Evolutionary conservation across 129 eudicot species (phyloP).

Genomic region (Lonicera japonica): DNA sequence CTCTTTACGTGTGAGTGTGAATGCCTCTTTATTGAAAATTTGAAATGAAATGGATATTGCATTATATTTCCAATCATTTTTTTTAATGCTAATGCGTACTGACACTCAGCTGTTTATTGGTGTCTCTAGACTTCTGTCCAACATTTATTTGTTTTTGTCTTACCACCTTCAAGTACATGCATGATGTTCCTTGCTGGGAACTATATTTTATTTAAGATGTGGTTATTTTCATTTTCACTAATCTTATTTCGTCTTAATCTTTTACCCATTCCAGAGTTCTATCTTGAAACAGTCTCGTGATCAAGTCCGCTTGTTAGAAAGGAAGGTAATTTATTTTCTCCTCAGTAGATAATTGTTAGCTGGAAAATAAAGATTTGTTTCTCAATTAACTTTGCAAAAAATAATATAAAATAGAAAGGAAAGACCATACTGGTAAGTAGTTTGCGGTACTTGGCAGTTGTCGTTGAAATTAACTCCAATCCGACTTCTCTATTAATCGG

Average conservation of each 20-base stretch:
- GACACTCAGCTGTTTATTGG: neutral
- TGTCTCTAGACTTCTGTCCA: neutral
- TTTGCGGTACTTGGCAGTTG: too few relatives aligned
- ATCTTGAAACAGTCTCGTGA: slow-evolving; percentile 69
- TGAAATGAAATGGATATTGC: neutral
- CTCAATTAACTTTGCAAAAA: too few relatives aligned
- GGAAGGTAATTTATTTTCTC: slow-evolving; percentile 45
- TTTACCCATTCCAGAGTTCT: slow-evolving; percentile 49
- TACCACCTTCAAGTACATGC: neutral
- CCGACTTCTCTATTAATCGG: too few relatives aligned
- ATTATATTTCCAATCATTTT: neutral
- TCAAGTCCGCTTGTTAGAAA: slow-evolving; percentile 74
- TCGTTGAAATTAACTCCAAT: too few relatives aligned
- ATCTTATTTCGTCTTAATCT: neutral
- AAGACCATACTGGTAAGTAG: too few relatives aligned
- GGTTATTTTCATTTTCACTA: slow-evolving; percentile 4
- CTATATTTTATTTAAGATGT: neutral
- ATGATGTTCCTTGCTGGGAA: neutral
- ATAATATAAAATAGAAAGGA: too few relatives aligned
- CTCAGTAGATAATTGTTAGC: too few relatives aligned
- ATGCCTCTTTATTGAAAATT: neutral
- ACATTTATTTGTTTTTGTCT: neutral
- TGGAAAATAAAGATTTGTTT: too few relatives aligned
- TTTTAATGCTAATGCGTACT: neutral
- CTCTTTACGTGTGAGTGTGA: neutral